Evolutionary conservation across 768 basidiomycete genomes (phyloP), one percentile per base, ranked within the genome.

Genomic region (Sarcodon sp.): DNA sequence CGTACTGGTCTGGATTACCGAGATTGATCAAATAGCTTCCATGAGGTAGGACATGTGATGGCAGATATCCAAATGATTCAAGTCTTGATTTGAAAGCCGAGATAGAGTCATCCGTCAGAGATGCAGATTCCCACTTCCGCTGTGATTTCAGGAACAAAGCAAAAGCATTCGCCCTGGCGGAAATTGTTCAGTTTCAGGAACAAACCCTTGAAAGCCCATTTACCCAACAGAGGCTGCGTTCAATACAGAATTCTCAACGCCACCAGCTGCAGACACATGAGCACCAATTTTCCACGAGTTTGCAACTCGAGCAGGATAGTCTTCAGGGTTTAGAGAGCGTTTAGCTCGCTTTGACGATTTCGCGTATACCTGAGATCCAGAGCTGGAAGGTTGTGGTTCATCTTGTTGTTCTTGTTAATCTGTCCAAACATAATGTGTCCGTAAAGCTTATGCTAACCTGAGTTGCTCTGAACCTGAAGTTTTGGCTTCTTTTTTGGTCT

Each of bases 11-110:
- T 0, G 83, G 81, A 60, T 90, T 90, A 37, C 80, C 89, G 1
- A 91, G 71, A 57, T 92, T 92, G 44, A 91, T 74, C 31, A 92
- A 72, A 59, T 91, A 92, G 54, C 79, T 88, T 31, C 87, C 88
- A 53, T 92, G 90, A 1, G 87, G 87, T 2, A 93, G 64, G 1
- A 91, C 69, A 50, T 83, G 64, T n/a, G 66, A 64, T 3, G 73
- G 63, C 0, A 72, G 64, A 59, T 90, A 90, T 1, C 75, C 75
- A 50, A 80, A 74, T 33, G 71, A 69, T 47, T 65, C 56, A 75
- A 88, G 70, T 21, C 78, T 69, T 33, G 64, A 61, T 57, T 78
- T 82, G 64, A 89, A 90, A 33, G 66, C 53, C 2, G 62, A 48
- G 7, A 88, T 69, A 0, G 72, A 78, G 10, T 69, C 61, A 0